Percentiles rank a stretch among this genome's conserved stretches.
phyloP scores from a whole-genome alignment of 1,139 yeast species.

The Saccharomyces hybrid region DNA sequence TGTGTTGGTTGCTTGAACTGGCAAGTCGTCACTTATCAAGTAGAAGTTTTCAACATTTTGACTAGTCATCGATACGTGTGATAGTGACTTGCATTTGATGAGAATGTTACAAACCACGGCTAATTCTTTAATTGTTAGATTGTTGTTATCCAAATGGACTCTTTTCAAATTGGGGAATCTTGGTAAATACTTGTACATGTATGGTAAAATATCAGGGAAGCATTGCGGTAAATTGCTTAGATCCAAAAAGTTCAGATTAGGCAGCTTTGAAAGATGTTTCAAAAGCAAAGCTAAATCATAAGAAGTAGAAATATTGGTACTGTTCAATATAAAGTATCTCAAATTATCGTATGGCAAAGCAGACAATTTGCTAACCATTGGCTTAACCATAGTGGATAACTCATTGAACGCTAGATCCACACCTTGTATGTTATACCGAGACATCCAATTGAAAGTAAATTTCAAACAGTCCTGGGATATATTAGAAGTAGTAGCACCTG shows the following conservation, averaged over 20 bases:
- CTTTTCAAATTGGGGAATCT: conserved; percentile 56
- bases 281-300: conserved; percentile 50
- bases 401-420: conserved; percentile 82
- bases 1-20: neutral
- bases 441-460: conserved; percentile 56
- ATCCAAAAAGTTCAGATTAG: conserved; percentile 64
- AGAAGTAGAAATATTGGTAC: conserved; percentile 49
- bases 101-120: conserved; percentile 60
- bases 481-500: conserved; percentile 19
- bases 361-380: conserved; percentile 30
- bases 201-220: conserved; percentile 64
- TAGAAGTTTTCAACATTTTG: neutral
- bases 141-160: conserved; percentile 69
- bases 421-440: conserved; percentile 55
- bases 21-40: neutral
- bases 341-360: conserved; percentile 18
- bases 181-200: conserved; percentile 58
- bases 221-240: conserved; percentile 63
- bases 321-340: conserved; percentile 58
- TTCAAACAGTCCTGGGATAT: conserved; percentile 50
- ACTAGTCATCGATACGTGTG: conserved; percentile 58
- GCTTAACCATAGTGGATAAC: conserved; percentile 45
- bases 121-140: conserved; percentile 44
- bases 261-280: conserved; percentile 42
- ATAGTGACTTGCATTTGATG: conserved; percentile 54